These are phyloP conservation scores for Colletotrichum salicis DNA, from an alignment of 2,329 filamentous ascomycete genomes.

Conservation along the genomic window DNA sequence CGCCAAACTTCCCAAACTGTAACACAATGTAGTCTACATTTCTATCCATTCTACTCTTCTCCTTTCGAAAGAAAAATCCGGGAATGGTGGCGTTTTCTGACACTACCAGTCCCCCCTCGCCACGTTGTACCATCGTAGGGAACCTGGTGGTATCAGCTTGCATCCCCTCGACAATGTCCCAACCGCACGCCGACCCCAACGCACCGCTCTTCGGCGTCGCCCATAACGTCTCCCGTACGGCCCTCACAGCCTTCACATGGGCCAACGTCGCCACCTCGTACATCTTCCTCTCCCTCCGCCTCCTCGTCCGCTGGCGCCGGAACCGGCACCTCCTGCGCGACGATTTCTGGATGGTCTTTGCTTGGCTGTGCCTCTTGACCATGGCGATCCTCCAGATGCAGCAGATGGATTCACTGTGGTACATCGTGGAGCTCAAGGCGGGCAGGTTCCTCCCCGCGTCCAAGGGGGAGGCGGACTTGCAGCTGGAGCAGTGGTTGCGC, in stretches of 20 bases:
- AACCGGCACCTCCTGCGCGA: constrained; percentile 38
- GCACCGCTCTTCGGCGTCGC: constrained; percentile 34
- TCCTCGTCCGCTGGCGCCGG: constrained; percentile 41
- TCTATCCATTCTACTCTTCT: not conserved
- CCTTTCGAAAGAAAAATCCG: not conserved
- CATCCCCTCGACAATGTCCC: not conserved
- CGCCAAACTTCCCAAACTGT: not conserved
- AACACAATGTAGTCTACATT: not conserved
- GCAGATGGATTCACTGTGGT: constrained; percentile 37
- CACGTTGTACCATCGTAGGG: not conserved
- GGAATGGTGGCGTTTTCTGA: not conserved
- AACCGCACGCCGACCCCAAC: constrained; percentile 13
- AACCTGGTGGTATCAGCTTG: not conserved
- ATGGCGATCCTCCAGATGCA: constrained; percentile 38
- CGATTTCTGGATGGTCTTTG: constrained; percentile 46
- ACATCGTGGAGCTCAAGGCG: constrained; percentile 33
- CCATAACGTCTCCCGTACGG: constrained; percentile 9
- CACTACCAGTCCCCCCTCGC: not conserved
- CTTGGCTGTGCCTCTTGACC: constrained; percentile 40
- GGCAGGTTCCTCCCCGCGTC: constrained; percentile 29
- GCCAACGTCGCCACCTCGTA: constrained; percentile 41
- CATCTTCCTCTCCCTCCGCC: constrained; percentile 42
- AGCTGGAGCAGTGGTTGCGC: constrained; percentile 19
- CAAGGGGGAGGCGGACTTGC: not conserved
- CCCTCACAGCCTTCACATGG: constrained; percentile 44